A percentile compares a stretch with the other conserved stretches of the same genome.
Conservation (phyloP, 441 rosid genomes). For the Gossypium trilobum region DNA sequence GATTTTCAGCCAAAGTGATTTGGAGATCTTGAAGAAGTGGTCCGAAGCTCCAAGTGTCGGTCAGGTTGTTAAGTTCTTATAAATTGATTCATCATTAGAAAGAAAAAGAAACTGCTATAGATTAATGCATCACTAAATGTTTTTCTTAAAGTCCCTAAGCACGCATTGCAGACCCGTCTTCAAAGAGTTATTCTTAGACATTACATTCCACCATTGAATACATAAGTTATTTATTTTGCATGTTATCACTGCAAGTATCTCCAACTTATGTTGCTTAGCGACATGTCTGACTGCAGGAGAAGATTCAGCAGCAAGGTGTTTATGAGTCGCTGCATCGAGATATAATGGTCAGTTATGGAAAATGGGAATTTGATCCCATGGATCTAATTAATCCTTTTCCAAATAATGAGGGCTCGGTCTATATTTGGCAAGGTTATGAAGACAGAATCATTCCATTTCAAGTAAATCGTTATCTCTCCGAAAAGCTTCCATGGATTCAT, state of each 20-base stretch:
- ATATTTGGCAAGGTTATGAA: constrained; percentile 49
- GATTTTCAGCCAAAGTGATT: constrained; percentile 34
- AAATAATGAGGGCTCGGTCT: constrained; percentile 35
- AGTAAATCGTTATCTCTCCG: constrained; percentile 30
- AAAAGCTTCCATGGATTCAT: constrained; percentile 46
- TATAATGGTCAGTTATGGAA: constrained; percentile 27
- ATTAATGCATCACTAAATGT: background rate
- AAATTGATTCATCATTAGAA: background rate
- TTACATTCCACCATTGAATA: background rate
- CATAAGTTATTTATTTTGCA: background rate
- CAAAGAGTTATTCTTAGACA: background rate
- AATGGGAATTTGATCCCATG: constrained; percentile 57
- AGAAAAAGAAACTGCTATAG: background rate
- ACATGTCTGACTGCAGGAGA: constrained; percentile 35
- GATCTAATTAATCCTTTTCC: constrained; percentile 47
- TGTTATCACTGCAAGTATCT: background rate
- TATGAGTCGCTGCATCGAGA: constrained; percentile 43
- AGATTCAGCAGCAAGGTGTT: constrained; percentile 42
- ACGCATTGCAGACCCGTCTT: background rate
- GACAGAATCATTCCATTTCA: constrained; percentile 39
- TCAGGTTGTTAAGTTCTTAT: constrained; percentile 32
- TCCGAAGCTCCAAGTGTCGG: constrained; percentile 30
- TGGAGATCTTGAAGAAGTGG: constrained; percentile 29
- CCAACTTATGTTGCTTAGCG: background rate
- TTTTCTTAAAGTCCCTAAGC: background rate